A percentile compares a stretch with the other conserved stretches of the same genome.
Evolutionary conservation across 331 rosid species (phyloP).

Genomic region (Quercus lobata): DNA sequence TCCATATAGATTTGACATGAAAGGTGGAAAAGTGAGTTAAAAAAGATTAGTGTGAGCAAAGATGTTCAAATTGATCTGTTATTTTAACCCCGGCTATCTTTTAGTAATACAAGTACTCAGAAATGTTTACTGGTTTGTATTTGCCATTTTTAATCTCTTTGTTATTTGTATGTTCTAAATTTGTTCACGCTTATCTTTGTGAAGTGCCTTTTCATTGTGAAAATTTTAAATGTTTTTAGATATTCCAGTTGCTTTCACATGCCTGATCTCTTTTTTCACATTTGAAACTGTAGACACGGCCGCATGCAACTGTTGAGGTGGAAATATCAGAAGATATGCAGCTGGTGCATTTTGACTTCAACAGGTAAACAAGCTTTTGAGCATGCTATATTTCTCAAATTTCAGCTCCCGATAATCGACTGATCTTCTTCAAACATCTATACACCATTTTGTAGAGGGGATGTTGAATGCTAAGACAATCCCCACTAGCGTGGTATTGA

Average conservation of each 20-base stretch:
- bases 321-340: slow-evolving; percentile 99
- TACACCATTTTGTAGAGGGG: not conserved
- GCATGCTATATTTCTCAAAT: not conserved
- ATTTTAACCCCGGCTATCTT: not conserved
- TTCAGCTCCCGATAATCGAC: not conserved
- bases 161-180: not conserved
- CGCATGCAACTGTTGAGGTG: slow-evolving; percentile 95
- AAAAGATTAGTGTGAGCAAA: not conserved
- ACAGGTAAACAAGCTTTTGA: slow-evolving; percentile 45
- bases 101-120: not conserved
- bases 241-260: not conserved
- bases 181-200: not conserved
- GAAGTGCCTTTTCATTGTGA: not conserved
- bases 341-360: slow-evolving; percentile 97
- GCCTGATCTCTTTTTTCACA: not conserved
- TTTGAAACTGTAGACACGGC: slow-evolving; percentile 67
- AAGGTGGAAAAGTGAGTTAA: too few relatives aligned
- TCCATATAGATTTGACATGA: too few relatives aligned
- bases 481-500: too few relatives aligned
- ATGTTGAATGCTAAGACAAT: not conserved
- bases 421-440: not conserved
- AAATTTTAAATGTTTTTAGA: not conserved
- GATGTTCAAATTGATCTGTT: not conserved
- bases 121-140: not conserved
- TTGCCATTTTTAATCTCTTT: not conserved